Conservation (phyloP, 371 early-diverging fungal species). For the Encephalitozoon cuniculi region DNA sequence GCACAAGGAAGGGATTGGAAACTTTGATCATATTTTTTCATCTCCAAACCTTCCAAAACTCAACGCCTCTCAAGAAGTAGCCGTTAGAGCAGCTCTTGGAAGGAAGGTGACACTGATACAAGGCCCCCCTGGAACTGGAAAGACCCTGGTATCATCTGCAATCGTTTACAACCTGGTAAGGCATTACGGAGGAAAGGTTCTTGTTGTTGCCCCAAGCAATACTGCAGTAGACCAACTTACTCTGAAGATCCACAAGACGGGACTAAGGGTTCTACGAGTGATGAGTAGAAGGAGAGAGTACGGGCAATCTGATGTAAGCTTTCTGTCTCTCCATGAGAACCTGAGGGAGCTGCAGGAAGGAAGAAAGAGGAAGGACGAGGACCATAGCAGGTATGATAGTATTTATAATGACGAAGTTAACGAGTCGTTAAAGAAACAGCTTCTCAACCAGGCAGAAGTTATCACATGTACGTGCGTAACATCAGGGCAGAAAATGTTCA, state of each 20-base stretch:
- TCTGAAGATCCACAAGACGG: conserved; percentile 79
- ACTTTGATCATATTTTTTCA: conserved; percentile 70
- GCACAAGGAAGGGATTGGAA: conserved; percentile 75
- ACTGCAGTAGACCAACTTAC: conserved; percentile 95
- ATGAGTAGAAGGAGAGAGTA: conserved; percentile 84
- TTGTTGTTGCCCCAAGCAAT: conserved; percentile 94
- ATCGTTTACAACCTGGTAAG: conserved; percentile 88
- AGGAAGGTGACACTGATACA: conserved; percentile 87
- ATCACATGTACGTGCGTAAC: conserved; percentile 91
- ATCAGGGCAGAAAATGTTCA: conserved; percentile 83
- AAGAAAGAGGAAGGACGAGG: conserved; percentile 74
- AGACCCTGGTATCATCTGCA: conserved; percentile 88
- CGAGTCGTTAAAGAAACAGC: conserved; percentile 67
- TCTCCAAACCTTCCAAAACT: conserved; percentile 81
- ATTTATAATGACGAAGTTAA: conserved; percentile 66
- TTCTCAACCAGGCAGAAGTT: conserved; percentile 81
- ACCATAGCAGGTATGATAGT: conserved; percentile 73
- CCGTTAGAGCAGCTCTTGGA: conserved; percentile 75
- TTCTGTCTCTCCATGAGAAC: conserved; percentile 78
- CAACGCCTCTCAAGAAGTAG: conserved; percentile 88
- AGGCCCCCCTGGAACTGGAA: conserved; percentile 66
- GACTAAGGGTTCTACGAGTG: conserved; percentile 83
- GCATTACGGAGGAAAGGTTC: conserved; percentile 65
- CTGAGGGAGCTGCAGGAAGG: conserved; percentile 71
- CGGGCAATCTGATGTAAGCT: conserved; percentile 69